A percentile compares a stretch with the other conserved stretches of the same genome.
phyloP scores from a whole-genome alignment of 371 early-diverging fungal genomes.

The Mucor irregularis region DNA sequence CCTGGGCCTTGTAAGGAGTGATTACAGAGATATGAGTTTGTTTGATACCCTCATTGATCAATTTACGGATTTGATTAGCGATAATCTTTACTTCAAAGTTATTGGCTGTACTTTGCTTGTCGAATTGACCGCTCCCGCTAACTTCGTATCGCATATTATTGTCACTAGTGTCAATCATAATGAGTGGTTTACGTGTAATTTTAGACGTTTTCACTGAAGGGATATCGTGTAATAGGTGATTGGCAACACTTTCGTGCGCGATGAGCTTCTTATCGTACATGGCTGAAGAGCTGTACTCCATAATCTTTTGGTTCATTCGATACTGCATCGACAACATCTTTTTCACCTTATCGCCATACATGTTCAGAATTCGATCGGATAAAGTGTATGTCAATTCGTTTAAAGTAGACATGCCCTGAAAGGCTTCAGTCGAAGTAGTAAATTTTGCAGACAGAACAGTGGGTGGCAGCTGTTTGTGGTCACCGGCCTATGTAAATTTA shows the following conservation, averaged over 20 bases:
- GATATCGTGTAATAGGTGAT: slow-evolving; percentile 65
- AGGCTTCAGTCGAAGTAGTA: too few relatives aligned
- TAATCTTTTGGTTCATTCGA: slow-evolving; percentile 84
- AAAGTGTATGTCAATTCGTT: slow-evolving; percentile 30
- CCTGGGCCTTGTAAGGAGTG: slow-evolving; percentile 84
- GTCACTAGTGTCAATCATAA: slow-evolving; percentile 77
- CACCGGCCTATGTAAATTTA: too few relatives aligned
- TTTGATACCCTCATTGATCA: slow-evolving; percentile 64
- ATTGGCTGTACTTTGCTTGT: slow-evolving; percentile 41
- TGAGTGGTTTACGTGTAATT: slow-evolving; percentile 57
- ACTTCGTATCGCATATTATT: slow-evolving; percentile 2
- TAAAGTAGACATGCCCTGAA: neutral
- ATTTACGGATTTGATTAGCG: slow-evolving; percentile 53
- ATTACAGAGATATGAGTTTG: slow-evolving; percentile 76
- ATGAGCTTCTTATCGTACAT: slow-evolving; percentile 65
- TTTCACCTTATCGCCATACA: slow-evolving; percentile 60
- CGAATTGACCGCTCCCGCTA: slow-evolving; percentile 43
- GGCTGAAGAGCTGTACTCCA: slow-evolving; percentile 67
- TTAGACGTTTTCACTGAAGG: slow-evolving; percentile 52
- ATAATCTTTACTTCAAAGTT: slow-evolving; percentile 71
- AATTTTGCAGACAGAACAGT: neutral
- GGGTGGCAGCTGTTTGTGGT: neutral
- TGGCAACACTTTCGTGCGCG: slow-evolving; percentile 55
- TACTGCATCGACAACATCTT: slow-evolving; percentile 78
- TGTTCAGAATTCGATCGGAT: slow-evolving; percentile 68